Evolutionary conservation across 257 asterid species (phyloP).

Genomic region (Solanum lycopersicoides): DNA sequence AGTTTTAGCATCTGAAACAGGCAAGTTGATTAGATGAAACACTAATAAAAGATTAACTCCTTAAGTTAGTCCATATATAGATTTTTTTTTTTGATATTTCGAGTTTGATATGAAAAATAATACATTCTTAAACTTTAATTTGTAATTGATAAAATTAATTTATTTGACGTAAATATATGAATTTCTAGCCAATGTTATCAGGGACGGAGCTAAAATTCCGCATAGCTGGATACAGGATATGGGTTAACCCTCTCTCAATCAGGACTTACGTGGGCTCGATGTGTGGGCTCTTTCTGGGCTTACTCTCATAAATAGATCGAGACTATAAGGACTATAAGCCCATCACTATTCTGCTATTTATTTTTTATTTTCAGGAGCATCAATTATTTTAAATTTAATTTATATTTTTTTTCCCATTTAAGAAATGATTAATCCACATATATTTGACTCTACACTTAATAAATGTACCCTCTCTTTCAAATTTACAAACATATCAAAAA

Average conservation of each 20-base stretch:
- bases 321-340: background rate
- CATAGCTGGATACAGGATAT: no score
- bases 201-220: background rate
- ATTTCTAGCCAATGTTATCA: background rate
- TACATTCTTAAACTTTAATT: background rate
- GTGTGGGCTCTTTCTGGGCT: background rate
- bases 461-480: background rate
- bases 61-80: background rate
- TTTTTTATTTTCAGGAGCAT: no score
- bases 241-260: background rate
- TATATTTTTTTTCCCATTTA: background rate
- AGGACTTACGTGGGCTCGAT: background rate
- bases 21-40: background rate
- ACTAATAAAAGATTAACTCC: background rate
- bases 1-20: background rate
- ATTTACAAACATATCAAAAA: background rate
- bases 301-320: background rate
- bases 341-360: background rate
- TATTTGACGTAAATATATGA: background rate
- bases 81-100: background rate
- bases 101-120: background rate
- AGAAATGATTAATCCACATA: background rate
- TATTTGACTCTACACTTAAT: background rate
- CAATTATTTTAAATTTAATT: no score
- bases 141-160: background rate